Conservation (phyloP, 805 yeast genomes). For the Grigorovia transvaalensis region DNA sequence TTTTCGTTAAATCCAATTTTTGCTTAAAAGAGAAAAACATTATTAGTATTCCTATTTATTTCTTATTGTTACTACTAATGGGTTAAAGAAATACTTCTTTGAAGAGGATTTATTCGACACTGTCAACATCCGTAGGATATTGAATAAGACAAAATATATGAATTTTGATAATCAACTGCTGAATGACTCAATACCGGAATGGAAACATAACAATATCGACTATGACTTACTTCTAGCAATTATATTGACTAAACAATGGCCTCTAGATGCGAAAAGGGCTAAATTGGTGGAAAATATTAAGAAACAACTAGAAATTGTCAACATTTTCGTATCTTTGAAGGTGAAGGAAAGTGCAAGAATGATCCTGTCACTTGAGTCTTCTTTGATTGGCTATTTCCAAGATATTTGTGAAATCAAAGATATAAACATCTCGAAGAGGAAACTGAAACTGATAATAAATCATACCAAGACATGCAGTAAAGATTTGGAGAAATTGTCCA, state of each 20-base stretch:
- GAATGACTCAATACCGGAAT: constrained; percentile 73
- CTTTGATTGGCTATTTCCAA: constrained; percentile 13
- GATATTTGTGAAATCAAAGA: background rate
- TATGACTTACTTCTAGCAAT: constrained; percentile 65
- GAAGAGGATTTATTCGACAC: no score
- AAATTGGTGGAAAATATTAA: constrained; percentile 9
- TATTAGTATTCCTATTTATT: no score
- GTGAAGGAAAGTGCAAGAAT: constrained; percentile 23
- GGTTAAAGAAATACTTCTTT: no score
- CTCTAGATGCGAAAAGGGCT: background rate
- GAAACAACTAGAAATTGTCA: constrained; percentile 20
- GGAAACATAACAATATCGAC: constrained; percentile 77
- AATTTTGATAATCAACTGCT: constrained; percentile 75
- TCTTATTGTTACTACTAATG: no score
- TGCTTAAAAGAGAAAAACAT: no score
- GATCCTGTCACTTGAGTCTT: constrained; percentile 20
- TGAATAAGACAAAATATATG: constrained; percentile 34
- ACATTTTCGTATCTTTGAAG: constrained; percentile 21
- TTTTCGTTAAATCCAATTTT: no score
- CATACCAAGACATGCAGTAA: constrained; percentile 19
- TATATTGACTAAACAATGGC: constrained; percentile 31
- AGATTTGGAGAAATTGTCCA: constrained; percentile 42
- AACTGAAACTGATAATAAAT: constrained; percentile 10
- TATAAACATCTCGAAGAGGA: constrained; percentile 2
- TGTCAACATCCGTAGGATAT: no score